These are phyloP conservation scores for Bombardia bombarda DNA, from an alignment of 495 filamentous ascomycete species.

Conservation along the genomic window DNA sequence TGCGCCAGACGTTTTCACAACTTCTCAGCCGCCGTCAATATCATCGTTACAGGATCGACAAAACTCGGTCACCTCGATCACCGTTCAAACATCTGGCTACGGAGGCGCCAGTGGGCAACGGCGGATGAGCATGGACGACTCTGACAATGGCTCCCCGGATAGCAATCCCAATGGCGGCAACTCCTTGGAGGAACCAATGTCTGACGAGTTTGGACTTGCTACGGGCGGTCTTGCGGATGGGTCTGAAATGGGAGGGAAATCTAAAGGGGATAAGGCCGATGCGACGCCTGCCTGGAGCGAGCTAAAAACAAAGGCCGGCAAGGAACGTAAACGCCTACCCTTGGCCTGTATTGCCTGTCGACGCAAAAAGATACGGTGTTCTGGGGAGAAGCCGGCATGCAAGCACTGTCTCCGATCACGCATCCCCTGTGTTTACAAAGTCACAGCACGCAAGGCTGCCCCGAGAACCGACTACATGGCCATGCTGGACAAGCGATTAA, in stretches of 20 bases:
- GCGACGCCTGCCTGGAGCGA: constrained; percentile 79
- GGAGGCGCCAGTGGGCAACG: constrained; percentile 14
- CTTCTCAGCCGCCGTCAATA: constrained; percentile 25
- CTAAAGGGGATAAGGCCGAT: constrained; percentile 51
- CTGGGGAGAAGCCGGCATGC: constrained; percentile 94
- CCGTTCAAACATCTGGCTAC: constrained; percentile 22
- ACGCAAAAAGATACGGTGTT: constrained; percentile 96
- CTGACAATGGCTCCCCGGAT: constrained; percentile 40
- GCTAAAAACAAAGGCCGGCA: constrained; percentile 95
- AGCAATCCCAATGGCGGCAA: constrained; percentile 38
- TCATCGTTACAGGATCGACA: constrained; percentile 33
- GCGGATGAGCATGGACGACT: constrained; percentile 29
- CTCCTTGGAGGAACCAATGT: constrained; percentile 40
- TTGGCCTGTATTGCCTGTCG: constrained; percentile 94
- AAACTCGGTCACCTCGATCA: constrained; percentile 28
- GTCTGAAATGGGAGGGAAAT: constrained; percentile 40
- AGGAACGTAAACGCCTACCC: constrained; percentile 88
- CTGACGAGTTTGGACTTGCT: constrained; percentile 46
- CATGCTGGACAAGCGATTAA: constrained; percentile 89
- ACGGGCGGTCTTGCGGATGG: constrained; percentile 37
- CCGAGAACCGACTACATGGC: constrained; percentile 98
- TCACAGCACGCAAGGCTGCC: constrained; percentile 90
- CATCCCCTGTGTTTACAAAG: constrained; percentile 98
- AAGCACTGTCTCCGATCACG: constrained; percentile 91
- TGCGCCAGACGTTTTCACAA: constrained; percentile 29